Evolutionary conservation across 805 yeast genomes (phyloP), one percentile per base, ranked within the genome.

Genomic region (Metschnikowia reukaufii): DNA sequence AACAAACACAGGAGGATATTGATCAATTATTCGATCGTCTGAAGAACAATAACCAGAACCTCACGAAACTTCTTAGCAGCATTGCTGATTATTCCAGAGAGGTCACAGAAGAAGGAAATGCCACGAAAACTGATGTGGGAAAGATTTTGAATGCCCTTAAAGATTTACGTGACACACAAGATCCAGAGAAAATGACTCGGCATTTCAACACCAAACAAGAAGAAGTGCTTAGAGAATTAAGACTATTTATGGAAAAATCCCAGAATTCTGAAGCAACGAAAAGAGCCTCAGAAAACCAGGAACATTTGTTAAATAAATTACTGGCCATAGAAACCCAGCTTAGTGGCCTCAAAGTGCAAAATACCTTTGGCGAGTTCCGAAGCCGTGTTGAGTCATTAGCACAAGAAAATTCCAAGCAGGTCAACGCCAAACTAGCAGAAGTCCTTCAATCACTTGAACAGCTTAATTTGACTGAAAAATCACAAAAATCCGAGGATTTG

Each of bases 11-110:
- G 27, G 56, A 62, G 1, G 76, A 70, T 49, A 51, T 71, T 45
- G 66, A 56, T 4, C 72, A 70, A 48, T 59, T 72, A 38, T 60
- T 59, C 19, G 73, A 68, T 34, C 54, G 75, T 25, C 71, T 66
- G 66, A 70, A 67, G 54, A 70, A 67, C 51, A 71, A 72, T 50
- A 70, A 72, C 50, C 65, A 62, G 45, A 52, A 67, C 47, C 64
- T 71, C 59, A 68, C 63, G 46, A 63, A 61, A 48, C 57, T 71
- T 34, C 60, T 72, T 12, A 59, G 62, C 19, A 64, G 64, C 37
- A 61, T 72, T 23, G 65, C 70, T 9, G 52, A 57, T n/a, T 66
- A 67, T 54, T 63, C 71, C 2, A 54, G 59, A 17, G 71, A 67
- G 34, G 70, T 70, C 4, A 57, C 64, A 6, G 63, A 69, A 8